Evolutionary conservation across 2,329 filamentous ascomycete genomes (phyloP).

Genomic region (Annulohypoxylon truncatum): DNA sequence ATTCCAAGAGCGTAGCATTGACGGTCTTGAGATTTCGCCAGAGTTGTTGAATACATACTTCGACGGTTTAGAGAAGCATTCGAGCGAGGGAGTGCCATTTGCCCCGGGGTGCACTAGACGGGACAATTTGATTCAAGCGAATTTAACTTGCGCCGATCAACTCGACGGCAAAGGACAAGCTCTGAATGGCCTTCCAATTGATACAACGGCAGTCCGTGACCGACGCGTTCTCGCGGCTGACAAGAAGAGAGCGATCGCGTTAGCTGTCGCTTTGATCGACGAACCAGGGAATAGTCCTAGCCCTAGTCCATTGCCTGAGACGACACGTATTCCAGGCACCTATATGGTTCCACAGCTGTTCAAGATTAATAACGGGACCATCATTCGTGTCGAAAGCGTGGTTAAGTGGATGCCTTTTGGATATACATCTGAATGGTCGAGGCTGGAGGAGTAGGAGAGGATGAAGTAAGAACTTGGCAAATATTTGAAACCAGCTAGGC

Average conservation of each 20-base stretch:
- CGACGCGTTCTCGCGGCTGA: conserved; percentile 38
- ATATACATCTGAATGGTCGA: conserved; percentile 36
- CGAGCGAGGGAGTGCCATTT: conserved; percentile 36
- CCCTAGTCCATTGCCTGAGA: conserved; percentile 19
- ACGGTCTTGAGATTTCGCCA: conserved; percentile 9
- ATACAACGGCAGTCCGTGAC: conserved; percentile 39
- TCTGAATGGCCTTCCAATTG: conserved; percentile 37
- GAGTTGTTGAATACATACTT: conserved; percentile 34
- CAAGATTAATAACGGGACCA: conserved; percentile 31
- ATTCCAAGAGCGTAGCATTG: conserved; percentile 14
- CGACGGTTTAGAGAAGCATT: conserved; percentile 38
- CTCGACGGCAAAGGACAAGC: conserved; percentile 32
- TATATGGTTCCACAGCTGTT: conserved; percentile 41
- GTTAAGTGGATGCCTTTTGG: conserved; percentile 42
- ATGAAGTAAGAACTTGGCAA: background rate
- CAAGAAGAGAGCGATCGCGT: conserved; percentile 24
- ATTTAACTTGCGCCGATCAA: conserved; percentile 38
- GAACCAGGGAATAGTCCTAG: conserved; percentile 29
- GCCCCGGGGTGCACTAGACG: conserved; percentile 33
- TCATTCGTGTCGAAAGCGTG: conserved; percentile 37
- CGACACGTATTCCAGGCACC: conserved; percentile 35
- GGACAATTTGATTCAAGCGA: conserved; percentile 36
- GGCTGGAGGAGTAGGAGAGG: background rate
- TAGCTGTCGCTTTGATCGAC: conserved; percentile 40
- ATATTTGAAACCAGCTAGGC: background rate